phyloP scores from a whole-genome alignment of 2,329 filamentous ascomycete species.

The Cytospora piceicola region DNA sequence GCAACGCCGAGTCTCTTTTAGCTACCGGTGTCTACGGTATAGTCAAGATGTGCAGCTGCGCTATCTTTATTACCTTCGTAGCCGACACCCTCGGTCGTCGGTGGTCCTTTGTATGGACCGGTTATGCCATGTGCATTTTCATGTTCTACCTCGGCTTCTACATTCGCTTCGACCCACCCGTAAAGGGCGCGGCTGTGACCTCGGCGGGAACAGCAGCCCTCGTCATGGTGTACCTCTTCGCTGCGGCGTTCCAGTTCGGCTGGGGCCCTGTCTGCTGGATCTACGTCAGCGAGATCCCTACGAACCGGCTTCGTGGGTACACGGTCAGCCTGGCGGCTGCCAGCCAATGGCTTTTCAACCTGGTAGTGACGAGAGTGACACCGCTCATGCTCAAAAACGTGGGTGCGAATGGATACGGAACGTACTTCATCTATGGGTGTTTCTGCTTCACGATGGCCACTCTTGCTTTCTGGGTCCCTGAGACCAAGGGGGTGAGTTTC shows the following conservation, averaged over 20 bases:
- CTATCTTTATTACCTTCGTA: constrained; percentile 62
- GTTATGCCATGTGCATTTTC: constrained; percentile 36
- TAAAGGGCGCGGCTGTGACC: constrained; percentile 43
- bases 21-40: constrained; percentile 67
- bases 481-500: constrained; percentile 32
- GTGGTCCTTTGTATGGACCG: constrained; percentile 60
- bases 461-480: constrained; percentile 32
- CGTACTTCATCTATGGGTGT: constrained; percentile 66
- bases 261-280: constrained; percentile 69
- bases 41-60: constrained; percentile 62
- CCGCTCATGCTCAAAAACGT: constrained; percentile 60
- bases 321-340: constrained; percentile 66
- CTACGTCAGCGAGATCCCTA: constrained; percentile 66
- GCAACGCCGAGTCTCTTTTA: constrained; percentile 58
- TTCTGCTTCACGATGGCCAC: constrained; percentile 63
- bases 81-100: constrained; percentile 64
- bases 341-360: constrained; percentile 68
- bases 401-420: constrained; percentile 46
- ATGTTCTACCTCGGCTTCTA: constrained; percentile 69
- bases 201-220: constrained; percentile 57
- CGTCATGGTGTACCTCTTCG: constrained; percentile 67
- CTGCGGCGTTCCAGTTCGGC: constrained; percentile 63
- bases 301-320: constrained; percentile 59
- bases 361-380: constrained; percentile 64
- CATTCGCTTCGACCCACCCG: constrained; percentile 51